Conservation (phyloP, 371 early-diverging fungal genomes). For the Conidiobolus incongruus region DNA sequence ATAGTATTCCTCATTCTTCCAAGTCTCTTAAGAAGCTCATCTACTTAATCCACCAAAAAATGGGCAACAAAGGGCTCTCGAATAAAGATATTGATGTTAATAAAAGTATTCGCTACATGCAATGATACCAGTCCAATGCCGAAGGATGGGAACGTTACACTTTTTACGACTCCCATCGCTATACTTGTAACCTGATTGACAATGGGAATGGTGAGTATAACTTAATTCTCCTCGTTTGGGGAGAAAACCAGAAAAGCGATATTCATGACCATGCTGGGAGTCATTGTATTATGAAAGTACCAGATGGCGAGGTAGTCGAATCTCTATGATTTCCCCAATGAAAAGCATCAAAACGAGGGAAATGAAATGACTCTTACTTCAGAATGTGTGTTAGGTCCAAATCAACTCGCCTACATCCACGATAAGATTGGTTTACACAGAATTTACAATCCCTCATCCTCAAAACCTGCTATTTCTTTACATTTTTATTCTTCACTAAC, state of each 20-base stretch:
- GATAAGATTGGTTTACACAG: conserved; percentile 76
- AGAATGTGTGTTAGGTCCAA: conserved; percentile 14
- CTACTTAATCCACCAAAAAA: conserved; percentile 15
- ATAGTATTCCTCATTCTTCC: conserved; percentile 6
- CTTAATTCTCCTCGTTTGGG: too few species aligned
- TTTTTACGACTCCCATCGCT: conserved; percentile 47
- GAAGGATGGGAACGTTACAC: conserved; percentile 58
- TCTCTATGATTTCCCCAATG: conserved; percentile 29
- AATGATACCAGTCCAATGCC: conserved; percentile 28
- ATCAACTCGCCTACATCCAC: conserved; percentile 75
- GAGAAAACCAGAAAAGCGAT: too few species aligned
- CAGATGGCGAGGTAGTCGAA: conserved; percentile 72
- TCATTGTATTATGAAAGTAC: conserved; percentile 85
- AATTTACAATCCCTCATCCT: conserved; percentile 41
- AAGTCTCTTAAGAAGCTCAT: conserved; percentile 17
- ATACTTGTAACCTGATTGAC: conserved; percentile 75
- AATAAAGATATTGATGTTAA: conserved; percentile 29
- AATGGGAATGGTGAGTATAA: conserved; percentile 87
- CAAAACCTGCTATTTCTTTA: conserved; percentile 51
- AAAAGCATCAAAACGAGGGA: conserved; percentile 16
- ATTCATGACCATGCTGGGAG: conserved; percentile 86
- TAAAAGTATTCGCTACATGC: conserved; percentile 31
- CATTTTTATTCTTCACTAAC: conserved; percentile 86
- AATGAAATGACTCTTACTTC: background rate
- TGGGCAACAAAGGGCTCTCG: conserved; percentile 23